Evolutionary conservation across 2,329 filamentous ascomycete genomes (phyloP), one percentile per base, ranked within the genome.

Genomic region (Neoarthrinium moseri): DNA sequence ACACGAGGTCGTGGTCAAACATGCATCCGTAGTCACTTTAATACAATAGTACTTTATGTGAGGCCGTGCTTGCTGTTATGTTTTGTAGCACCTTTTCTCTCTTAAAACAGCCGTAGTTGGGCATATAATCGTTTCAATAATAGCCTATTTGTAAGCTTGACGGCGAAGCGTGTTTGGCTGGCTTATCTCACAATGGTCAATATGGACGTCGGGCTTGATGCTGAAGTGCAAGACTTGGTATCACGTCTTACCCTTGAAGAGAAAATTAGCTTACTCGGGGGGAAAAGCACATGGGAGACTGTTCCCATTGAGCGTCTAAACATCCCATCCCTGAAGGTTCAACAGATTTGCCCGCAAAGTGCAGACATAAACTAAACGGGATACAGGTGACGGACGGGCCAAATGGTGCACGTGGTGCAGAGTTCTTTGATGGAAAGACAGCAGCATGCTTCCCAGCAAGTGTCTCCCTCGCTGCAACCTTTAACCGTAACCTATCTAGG

Each of bases 401-500:
- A 6, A 38, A 38, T 38, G 35, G 35, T 21, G 35, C 35, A n/a
- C 17, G 35, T 6, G 35, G 35, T 11, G 35, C 18, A 21, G 35
- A 38, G 11, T 38, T 38, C 35, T 22, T 38, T 21, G 35, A 38
- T 24, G 35, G 35, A 10, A 38, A 10, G 18, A 38, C 35, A 4
- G 35, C 35, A 5, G 35, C 35, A 20, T 38, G 35, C 22, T 38
- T 38, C 21, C 35, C 35, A 7, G 35, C 35, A 38, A 21, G 35
- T 10, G 35, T 38, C 17, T 38, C 35, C 23, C 72, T 83, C 45
- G 80, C 77, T 13, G 76, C 80, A 20, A 81, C 79, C 17, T 84
- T 78, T 73, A 77, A 83, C 52, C 56, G 69, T 4, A 71, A 77
- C 6, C 65, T 83, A 34, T 68, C 82, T 38, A 62, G 73, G 38